Percentiles rank a stretch among this genome's conserved stretches.
Evolutionary conservation across 176 grass and related monocot genomes (phyloP).

Genomic region (Carex littledalei): DNA sequence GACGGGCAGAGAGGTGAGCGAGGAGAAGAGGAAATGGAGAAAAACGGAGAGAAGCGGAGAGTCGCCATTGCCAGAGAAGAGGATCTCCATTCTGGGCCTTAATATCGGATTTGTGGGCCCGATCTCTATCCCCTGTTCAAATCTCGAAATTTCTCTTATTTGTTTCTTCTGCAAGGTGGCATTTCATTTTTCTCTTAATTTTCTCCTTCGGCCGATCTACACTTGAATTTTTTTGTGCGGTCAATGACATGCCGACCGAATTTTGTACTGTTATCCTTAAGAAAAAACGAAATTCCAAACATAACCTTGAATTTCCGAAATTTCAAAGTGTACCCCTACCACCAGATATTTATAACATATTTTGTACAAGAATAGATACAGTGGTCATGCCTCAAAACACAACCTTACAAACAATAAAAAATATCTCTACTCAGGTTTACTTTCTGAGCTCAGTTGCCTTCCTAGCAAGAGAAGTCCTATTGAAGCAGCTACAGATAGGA

Average conservation of each 20-base stretch:
- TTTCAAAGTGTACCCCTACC: no score
- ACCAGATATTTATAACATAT: background rate
- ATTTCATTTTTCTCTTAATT: no score
- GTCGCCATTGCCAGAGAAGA: conserved; percentile 39
- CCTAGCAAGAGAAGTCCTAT: conserved; percentile 52
- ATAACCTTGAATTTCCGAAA: no score
- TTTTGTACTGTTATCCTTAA: no score
- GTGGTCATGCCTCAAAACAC: background rate
- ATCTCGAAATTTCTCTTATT: background rate
- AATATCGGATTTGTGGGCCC: conserved; percentile 3
- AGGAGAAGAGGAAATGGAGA: conserved; percentile 10
- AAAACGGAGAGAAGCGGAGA: conserved; percentile 30
- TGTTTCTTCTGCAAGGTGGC: background rate
- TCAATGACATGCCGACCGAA: no score
- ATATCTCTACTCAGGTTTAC: conserved; percentile 35
- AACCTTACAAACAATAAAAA: background rate
- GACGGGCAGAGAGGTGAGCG: background rate
- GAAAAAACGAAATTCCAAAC: no score
- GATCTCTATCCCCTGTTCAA: background rate
- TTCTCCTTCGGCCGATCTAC: no score
- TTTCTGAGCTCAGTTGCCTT: conserved; percentile 49
- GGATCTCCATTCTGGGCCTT: background rate
- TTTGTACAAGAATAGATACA: background rate
- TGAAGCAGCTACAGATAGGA: conserved; percentile 38
- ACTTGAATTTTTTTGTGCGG: no score